Percentiles rank a stretch among this genome's conserved stretches.
These are phyloP conservation scores for Suillus americanus DNA, from an alignment of 768 basidiomycete species.

Conservation along the genomic window DNA sequence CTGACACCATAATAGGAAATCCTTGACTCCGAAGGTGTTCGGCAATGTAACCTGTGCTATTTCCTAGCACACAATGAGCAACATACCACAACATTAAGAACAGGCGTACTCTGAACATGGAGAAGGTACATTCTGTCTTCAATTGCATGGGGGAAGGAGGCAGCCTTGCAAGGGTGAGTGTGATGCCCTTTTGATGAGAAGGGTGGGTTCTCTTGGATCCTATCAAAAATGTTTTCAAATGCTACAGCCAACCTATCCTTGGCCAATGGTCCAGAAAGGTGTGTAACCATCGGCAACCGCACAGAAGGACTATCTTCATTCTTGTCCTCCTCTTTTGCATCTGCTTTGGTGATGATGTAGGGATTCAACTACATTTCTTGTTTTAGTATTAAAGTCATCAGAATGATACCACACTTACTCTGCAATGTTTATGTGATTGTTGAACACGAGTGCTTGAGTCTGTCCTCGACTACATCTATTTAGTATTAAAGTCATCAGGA, in stretches of 20 bases:
- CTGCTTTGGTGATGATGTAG: neutral
- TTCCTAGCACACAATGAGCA: neutral
- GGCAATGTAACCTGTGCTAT: neutral
- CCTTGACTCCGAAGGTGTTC: neutral
- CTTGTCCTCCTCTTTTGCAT: neutral
- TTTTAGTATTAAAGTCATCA: neutral
- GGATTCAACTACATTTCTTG: neutral
- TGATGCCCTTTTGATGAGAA: neutral
- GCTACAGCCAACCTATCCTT: neutral
- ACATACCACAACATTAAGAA: neutral
- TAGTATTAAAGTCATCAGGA: neutral
- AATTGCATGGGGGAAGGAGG: neutral
- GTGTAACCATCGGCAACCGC: neutral
- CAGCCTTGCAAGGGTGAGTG: neutral
- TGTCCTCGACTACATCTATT: neutral
- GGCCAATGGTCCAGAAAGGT: neutral
- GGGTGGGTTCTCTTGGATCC: neutral
- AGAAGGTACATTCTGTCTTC: neutral
- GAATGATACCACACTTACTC: neutral
- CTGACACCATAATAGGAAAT: neutral
- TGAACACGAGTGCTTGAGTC: too few species aligned
- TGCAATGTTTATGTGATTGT: neutral
- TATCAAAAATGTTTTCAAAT: neutral
- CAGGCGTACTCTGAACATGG: neutral
- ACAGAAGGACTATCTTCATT: neutral